phyloP scores from a whole-genome alignment of 805 yeast species.

The Kodamaea nitidulidarum region DNA sequence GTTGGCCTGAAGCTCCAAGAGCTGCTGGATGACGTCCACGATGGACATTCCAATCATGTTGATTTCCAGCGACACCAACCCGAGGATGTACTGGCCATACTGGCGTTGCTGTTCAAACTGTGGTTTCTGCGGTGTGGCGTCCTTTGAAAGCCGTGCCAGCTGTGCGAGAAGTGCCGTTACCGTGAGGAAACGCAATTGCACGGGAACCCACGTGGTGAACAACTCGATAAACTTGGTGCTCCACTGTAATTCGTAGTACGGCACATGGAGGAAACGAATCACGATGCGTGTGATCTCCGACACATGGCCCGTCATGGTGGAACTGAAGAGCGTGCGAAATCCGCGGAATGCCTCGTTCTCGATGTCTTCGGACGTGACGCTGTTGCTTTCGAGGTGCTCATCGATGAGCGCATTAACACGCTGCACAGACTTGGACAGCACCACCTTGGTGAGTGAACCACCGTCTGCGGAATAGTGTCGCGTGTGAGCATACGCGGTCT shows the following conservation, averaged over 20 bases:
- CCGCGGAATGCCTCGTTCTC: conserved; percentile 46
- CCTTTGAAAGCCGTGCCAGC: conserved; percentile 20
- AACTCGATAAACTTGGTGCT: conserved; percentile 53
- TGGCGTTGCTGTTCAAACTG: conserved; percentile 29
- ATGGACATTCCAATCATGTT: conserved; percentile 86
- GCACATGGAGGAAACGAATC: conserved; percentile 33
- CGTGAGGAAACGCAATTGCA: conserved; percentile 66
- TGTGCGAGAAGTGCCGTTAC: conserved; percentile 42
- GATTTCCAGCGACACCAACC: conserved; percentile 69
- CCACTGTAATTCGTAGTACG: conserved; percentile 41
- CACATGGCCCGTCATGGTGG: conserved; percentile 59
- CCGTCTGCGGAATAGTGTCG: conserved; percentile 8
- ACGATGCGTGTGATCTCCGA: conserved; percentile 52
- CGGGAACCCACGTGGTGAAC: conserved; percentile 76
- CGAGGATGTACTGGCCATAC: conserved; percentile 46
- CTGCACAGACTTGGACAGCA: conserved; percentile 20
- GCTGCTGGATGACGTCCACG: conserved; percentile 65
- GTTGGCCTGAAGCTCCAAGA: conserved; percentile 47
- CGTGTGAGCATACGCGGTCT: conserved; percentile 1
- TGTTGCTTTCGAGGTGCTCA: conserved; percentile 31
- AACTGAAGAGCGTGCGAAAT: conserved; percentile 58
- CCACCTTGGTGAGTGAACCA: conserved; percentile 21
- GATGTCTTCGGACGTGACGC: conserved; percentile 36
- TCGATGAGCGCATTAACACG: conserved; percentile 16
- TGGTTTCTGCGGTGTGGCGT: conserved; percentile 11